Evolutionary conservation across 164 flowering plant genomes (phyloP), one percentile per base, ranked within the genome.

Genomic region (Paratinospora sagittata): DNA sequence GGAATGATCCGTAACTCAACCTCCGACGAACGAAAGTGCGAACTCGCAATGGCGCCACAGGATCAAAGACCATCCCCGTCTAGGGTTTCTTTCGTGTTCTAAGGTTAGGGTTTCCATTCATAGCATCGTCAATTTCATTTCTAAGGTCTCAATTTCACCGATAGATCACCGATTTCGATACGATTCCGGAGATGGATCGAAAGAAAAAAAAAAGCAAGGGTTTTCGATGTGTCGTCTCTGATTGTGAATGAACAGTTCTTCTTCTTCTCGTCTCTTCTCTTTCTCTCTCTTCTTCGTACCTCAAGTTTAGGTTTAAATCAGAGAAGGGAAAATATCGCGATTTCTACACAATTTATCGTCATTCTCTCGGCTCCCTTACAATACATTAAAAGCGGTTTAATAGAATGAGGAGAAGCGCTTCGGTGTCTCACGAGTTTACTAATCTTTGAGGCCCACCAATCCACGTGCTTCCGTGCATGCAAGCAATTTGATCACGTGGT

Each of bases 41-140:
- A 49, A 61, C 63, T 57, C 75, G 72, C 52, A 62, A 67, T 71
- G 68, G 61, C 72, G 74, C 63, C 74, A 67, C n/a, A 33, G 45
- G 68, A 67, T 76, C 64, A 47, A 57, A n/a, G 21, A 67, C 27
- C 68, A 33, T 30, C 62, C 72, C 70, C 34, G 60, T 62, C 14
- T 70, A 16, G 65, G 30, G 60, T n/a, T 69, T 45, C 72, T 66
- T 47, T 8, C 16, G 43, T 43, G 1, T 65, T 36, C 47, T 33
- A 19, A 17, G 36, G 36, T 68, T 77, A 73, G 76, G 75, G 79
- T 45, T 77, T 69, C 73, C 73, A 73, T 77, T 68, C 68, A 76
- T 26, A 72, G 16, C 69, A 1, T 27, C 13, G 23, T 63, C 16
- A 72, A 72, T 76, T 72, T 62, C 78, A 76, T 72, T 52, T 67